Conservation (phyloP, 1,284 basidiomycete species). For the Cutaneotrichosporon spelunceum region DNA sequence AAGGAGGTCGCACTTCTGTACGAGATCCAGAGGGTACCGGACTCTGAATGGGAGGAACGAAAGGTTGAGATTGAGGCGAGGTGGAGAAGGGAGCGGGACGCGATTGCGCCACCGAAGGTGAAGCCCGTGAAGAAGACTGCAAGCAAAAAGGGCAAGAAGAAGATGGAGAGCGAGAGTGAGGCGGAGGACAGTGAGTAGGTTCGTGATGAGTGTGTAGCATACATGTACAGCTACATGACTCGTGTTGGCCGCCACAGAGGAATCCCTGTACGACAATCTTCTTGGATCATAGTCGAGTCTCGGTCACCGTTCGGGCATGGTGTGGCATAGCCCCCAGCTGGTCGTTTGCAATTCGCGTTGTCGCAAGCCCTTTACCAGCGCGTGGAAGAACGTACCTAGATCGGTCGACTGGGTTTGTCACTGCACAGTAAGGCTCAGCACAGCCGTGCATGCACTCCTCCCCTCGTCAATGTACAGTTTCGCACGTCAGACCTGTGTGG, state of each 20-base stretch:
- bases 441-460: no score
- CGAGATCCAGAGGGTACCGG: slow-evolving; percentile 44
- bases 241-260: no score
- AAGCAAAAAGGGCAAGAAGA: slow-evolving; percentile 27
- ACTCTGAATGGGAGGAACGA: slow-evolving; percentile 40
- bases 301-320: neutral
- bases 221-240: neutral
- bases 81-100: slow-evolving; percentile 42
- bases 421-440: no score
- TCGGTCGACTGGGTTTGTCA: no score
- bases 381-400: no score
- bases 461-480: no score
- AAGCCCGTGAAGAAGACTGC: slow-evolving; percentile 31
- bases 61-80: slow-evolving; percentile 35
- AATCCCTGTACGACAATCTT: neutral
- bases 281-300: neutral
- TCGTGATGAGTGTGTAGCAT: neutral
- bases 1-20: slow-evolving; percentile 61
- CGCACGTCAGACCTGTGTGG: no score
- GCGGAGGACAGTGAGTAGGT: slow-evolving; percentile 1
- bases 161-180: slow-evolving; percentile 26
- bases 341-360: no score
- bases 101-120: slow-evolving; percentile 42
- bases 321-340: no score
- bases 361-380: no score